A percentile compares a stretch with the other conserved stretches of the same genome.
phyloP scores from a whole-genome alignment of 2,329 filamentous ascomycete genomes.

The Fusarium anthophilum region DNA sequence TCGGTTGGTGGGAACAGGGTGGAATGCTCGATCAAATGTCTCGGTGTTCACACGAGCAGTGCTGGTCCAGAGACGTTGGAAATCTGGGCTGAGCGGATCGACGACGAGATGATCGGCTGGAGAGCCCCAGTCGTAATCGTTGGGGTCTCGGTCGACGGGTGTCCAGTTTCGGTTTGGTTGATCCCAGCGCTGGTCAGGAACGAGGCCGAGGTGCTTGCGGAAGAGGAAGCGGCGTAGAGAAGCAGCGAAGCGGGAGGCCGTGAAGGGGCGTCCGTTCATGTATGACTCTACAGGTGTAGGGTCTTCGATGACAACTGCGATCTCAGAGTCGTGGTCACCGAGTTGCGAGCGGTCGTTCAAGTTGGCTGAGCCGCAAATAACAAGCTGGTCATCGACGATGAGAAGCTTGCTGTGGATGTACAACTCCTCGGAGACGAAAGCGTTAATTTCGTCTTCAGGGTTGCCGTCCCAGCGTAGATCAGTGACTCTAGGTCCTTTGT shows the following conservation, averaged over 20 bases:
- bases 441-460: constrained; percentile 65
- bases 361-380: constrained; percentile 79
- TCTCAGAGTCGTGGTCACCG: constrained; percentile 85
- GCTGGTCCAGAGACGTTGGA: constrained; percentile 75
- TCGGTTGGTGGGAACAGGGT: constrained; percentile 75
- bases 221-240: constrained; percentile 86
- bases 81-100: constrained; percentile 76
- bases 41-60: constrained; percentile 83
- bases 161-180: constrained; percentile 77
- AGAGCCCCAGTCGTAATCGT: constrained; percentile 78
- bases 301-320: constrained; percentile 90
- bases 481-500: constrained; percentile 75
- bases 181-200: constrained; percentile 78
- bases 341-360: constrained; percentile 76
- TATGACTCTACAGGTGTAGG: constrained; percentile 72
- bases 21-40: constrained; percentile 83
- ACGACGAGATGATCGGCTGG: constrained; percentile 73
- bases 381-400: constrained; percentile 83
- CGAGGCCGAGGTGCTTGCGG: constrained; percentile 88
- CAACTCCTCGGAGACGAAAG: constrained; percentile 70
- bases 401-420: constrained; percentile 75
- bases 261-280: constrained; percentile 79
- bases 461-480: constrained; percentile 64
- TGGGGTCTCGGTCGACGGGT: constrained; percentile 74
- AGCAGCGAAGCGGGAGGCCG: constrained; percentile 78